Percentiles rank a stretch among this genome's conserved stretches.
phyloP scores from a whole-genome alignment of 2,329 filamentous ascomycete genomes.

The Monosporascus ibericus region DNA sequence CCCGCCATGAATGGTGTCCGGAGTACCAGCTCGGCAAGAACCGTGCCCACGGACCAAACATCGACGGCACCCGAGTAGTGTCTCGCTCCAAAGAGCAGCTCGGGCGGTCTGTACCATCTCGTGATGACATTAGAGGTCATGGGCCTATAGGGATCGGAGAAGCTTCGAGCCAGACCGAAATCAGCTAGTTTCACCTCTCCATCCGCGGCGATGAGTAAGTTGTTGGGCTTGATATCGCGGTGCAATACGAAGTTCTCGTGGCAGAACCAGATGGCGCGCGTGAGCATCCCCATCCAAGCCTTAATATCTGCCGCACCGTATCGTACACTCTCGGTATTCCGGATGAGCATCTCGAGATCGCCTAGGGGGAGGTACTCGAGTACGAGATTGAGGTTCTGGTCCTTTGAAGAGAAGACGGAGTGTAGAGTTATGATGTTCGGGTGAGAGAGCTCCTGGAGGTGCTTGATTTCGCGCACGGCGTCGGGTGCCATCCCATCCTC shows the following conservation, averaged over 20 bases:
- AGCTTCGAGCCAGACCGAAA: constrained; percentile 88
- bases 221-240: constrained; percentile 98
- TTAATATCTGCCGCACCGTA: constrained; percentile 92
- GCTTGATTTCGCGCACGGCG: constrained; percentile 91
- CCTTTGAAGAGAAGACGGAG: constrained; percentile 90
- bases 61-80: constrained; percentile 91
- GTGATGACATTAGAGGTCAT: constrained; percentile 98
- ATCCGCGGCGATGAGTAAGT: constrained; percentile 86
- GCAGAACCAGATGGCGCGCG: constrained; percentile 89
- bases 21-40: constrained; percentile 86
- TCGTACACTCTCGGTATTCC: constrained; percentile 68
- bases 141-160: constrained; percentile 77
- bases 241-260: constrained; percentile 92
- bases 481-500: constrained; percentile 90
- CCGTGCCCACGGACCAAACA: constrained; percentile 87
- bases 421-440: constrained; percentile 92
- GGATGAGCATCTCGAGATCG: constrained; percentile 90
- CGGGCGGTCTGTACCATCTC: constrained; percentile 91
- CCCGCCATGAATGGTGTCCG: constrained; percentile 79
- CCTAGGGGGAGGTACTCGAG: constrained; percentile 91
- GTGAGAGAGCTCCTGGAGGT: constrained; percentile 87
- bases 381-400: constrained; percentile 93
- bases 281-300: constrained; percentile 98
- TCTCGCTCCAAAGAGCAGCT: constrained; percentile 83
- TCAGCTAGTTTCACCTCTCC: constrained; percentile 94